Base-by-base conservation (phyloP, 1,139 yeast genomes). In the Zygosaccharomyces sapae region DNA sequence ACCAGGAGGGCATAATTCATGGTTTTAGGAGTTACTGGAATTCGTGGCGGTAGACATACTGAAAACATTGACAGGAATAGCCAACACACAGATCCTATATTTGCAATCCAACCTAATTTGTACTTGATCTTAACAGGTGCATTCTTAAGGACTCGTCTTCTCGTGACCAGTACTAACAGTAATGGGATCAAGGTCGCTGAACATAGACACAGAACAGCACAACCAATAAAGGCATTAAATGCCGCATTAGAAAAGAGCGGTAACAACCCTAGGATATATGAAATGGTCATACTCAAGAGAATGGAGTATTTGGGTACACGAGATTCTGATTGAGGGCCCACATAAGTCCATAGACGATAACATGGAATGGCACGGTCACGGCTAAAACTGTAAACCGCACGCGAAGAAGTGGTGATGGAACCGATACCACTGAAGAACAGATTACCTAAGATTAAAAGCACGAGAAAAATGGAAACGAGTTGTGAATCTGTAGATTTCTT, bases 281-380 rank as follows among this genome's bases (percentile, higher is more conserved):
- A 80, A 5, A 83, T 77, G 0, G 70, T 73, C 74, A 83, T 83
- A 10, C 89, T 81, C 39, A 86, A 70, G 48, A 81, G 68, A 41
- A 86, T 72, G 0, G 95, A 87, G 64, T 86, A 81, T 55, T 77
- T 80, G 1, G 95, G 96, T 19, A 85, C 80, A 52, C 76, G 79
- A 41, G 83, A 83, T 16, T 65, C 66, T 8, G 75, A 71, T 2
- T 70, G 63, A 2, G 79, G 71, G 54, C 83, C 82, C 37, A 86
- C 87, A 55, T 76, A 75, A 4, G 80, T 75, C 85, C 89, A 85
- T 34, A 75, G 63, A 8, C 75, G 71, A 49, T 82, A 78, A 56
- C 75, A 80, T 0, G 96, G 96, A 41, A 88, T 69, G 0, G 94
- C 96, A 39, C 86, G 89, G 63, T 88, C 97, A 67, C 97, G 79